These are phyloP conservation scores for Neurospora sp. DNA, from an alignment of 2,329 filamentous ascomycete genomes.

Conservation along the genomic window DNA sequence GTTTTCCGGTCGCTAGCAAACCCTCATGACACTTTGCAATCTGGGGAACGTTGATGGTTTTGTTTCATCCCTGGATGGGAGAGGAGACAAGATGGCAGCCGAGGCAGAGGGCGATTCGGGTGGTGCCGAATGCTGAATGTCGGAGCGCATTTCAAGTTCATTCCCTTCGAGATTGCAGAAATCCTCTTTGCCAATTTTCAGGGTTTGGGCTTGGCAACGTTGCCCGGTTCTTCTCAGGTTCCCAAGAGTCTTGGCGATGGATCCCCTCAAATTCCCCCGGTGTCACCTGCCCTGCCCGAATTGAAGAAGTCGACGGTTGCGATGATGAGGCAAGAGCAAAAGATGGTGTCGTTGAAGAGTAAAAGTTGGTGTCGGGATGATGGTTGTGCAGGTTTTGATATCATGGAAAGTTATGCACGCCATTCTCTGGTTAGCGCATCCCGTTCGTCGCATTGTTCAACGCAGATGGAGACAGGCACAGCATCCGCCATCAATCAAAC, in stretches of 20 bases:
- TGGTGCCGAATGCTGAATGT: not conserved
- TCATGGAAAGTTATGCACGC: not conserved
- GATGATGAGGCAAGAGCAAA: not conserved
- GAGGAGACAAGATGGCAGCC: not conserved
- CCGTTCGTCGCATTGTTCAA: not conserved
- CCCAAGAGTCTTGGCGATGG: not conserved
- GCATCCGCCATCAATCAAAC: not conserved
- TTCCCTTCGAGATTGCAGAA: not conserved
- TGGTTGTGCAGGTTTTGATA: not conserved
- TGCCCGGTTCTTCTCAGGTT: not conserved
- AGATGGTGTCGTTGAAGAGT: not conserved
- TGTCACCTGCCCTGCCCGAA: not conserved
- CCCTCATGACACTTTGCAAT: not conserved
- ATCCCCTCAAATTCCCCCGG: not conserved
- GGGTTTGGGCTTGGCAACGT: not conserved
- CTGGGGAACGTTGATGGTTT: not conserved
- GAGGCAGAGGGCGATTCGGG: not conserved
- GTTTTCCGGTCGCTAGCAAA: not conserved
- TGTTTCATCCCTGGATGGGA: not conserved
- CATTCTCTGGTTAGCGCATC: not conserved
- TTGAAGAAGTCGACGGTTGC: not conserved
- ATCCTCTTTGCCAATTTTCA: not conserved
- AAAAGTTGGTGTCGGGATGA: not conserved
- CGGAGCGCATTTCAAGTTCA: not conserved
- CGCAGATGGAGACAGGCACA: not conserved